These are phyloP conservation scores for Xerocomus brunneocitrinus DNA, from an alignment of 768 basidiomycete genomes.

Conservation along the genomic window DNA sequence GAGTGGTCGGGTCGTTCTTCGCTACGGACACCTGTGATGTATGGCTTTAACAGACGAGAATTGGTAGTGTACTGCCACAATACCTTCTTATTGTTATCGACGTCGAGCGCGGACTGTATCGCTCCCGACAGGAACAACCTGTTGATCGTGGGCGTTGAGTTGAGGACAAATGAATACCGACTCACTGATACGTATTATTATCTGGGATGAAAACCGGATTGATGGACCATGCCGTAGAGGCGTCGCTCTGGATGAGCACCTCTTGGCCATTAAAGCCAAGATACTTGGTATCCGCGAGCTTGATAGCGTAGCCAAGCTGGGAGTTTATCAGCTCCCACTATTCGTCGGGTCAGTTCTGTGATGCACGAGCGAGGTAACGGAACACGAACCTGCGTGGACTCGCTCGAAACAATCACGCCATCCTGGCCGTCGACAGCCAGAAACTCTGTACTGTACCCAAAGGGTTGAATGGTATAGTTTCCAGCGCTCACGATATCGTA, in stretches of 20 bases:
- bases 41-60: background rate
- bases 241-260: background rate
- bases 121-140: background rate
- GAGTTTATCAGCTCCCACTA: background rate
- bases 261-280: background rate
- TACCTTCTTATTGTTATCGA: background rate
- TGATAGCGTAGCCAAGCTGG: background rate
- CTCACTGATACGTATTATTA: background rate
- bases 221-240: background rate
- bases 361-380: background rate
- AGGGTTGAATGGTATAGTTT: background rate
- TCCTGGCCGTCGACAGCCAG: background rate
- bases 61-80: background rate
- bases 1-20: background rate
- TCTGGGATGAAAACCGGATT: background rate
- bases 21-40: background rate
- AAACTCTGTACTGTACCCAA: background rate
- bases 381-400: background rate
- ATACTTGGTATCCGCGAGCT: background rate
- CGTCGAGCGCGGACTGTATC: background rate
- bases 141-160: background rate
- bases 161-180: background rate
- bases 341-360: background rate
- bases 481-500: background rate
- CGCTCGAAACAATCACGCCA: background rate